Evolutionary conservation across 306 rosid species (phyloP), one percentile per base, ranked within the genome.

Genomic region (Cucurbita maxima): DNA sequence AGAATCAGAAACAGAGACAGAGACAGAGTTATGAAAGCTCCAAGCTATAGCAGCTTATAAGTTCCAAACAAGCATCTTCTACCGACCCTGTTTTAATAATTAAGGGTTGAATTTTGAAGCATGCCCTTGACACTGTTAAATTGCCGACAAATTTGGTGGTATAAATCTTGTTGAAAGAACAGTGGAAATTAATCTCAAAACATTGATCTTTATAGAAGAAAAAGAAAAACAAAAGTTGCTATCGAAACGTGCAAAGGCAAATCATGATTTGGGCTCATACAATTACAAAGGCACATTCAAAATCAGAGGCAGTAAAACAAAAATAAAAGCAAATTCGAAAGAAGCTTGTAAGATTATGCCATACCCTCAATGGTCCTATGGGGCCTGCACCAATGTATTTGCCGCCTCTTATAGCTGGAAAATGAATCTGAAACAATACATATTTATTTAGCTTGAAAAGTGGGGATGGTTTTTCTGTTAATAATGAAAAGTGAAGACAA

Each of bases 381-480:
- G 73, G 73, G 73, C 56, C 73, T 68, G 73, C 73, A 22, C 47
- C 55, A 66, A 15, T 66, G 55, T 44, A 66, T 66, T 66, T 68
- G 73, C 73, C 40, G 73, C 73, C 73, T 55, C 56, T 20, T 18
- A 45, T 45, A 68, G 73, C 73, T 68, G 72, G 53, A 41, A 43
- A 45, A 18, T 66, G 37, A 5, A 63, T 4, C 14, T 63, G 19
- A 18, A 58, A 7, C 20, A 15, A 13, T 61, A 16, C 44, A 34
- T 36, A 36, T 60, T 14, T 36, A 36, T 60, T 14, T 15, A 60
- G 14, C 20, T 60, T 60, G 6, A 34, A 15, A 59, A n/a, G 57
- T 16, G 6, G 57, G 20, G n/a, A 16, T n/a, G 20, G 9, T n/a
- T 54, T 54, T n/a, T n/a, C 8, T 41, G 44, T 5, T 18, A 54